Evolutionary conservation across 352 stramenopile genomes (phyloP).

Genomic region (Globisporangium carolinianum): DNA sequence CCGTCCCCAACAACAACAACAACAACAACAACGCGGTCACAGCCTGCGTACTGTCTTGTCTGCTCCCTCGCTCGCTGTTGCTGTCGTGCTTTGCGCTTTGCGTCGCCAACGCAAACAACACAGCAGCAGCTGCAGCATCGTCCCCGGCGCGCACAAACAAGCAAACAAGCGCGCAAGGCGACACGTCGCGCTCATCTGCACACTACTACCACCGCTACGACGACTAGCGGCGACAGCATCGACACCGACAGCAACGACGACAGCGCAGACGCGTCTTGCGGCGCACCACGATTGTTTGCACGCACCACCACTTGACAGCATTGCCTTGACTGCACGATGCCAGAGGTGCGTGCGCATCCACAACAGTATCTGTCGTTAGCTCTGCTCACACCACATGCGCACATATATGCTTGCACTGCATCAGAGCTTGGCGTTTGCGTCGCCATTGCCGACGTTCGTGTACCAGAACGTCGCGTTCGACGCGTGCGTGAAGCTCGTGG

Average conservation of each 20-base stretch:
- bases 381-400: background rate
- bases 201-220: background rate
- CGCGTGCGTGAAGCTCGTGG: slow-evolving; percentile 49
- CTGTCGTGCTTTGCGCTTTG: background rate
- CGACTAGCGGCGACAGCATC: too few species aligned
- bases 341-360: slow-evolving; percentile 20
- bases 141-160: slow-evolving; percentile 2
- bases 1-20: background rate
- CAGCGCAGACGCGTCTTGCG: too few species aligned
- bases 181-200: background rate
- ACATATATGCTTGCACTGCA: background rate
- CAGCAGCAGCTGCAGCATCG: background rate
- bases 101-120: too few species aligned
- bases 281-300: too few species aligned
- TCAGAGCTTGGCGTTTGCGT: slow-evolving; percentile 52
- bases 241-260: too few species aligned
- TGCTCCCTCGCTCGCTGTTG: background rate
- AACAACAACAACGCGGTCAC: background rate
- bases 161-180: slow-evolving; percentile 8
- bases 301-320: background rate
- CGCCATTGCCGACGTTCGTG: slow-evolving; percentile 49
- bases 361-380: background rate
- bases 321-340: slow-evolving; percentile 14
- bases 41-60: background rate
- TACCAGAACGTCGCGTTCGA: slow-evolving; percentile 60